These are phyloP conservation scores for Penicillium coffeae DNA, from an alignment of 495 filamentous ascomycete species.

Conservation along the genomic window DNA sequence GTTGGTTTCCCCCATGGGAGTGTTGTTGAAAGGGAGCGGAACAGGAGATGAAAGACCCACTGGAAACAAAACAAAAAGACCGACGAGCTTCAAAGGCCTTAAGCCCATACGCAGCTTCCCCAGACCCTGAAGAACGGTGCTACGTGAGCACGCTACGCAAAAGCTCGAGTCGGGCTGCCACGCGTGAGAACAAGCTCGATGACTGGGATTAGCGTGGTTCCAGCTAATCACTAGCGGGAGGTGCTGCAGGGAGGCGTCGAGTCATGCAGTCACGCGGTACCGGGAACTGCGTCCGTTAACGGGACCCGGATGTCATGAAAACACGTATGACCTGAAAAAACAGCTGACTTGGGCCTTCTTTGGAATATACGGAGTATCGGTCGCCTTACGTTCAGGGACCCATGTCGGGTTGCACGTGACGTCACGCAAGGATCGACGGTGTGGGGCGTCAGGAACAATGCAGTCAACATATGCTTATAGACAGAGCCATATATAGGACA, in stretches of 20 bases:
- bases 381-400: background rate
- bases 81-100: background rate
- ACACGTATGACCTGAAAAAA: background rate
- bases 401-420: constrained; percentile 4
- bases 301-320: background rate
- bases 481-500: no score
- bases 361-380: background rate
- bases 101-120: background rate
- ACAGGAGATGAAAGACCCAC: constrained; percentile 11
- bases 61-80: background rate
- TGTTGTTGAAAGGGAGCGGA: background rate
- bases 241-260: background rate
- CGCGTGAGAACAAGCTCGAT: background rate
- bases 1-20: constrained; percentile 6
- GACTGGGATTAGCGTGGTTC: background rate
- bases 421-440: no score
- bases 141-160: background rate
- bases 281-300: background rate
- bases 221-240: constrained; percentile 2
- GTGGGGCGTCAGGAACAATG: no score
- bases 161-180: background rate
- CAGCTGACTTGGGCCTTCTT: background rate
- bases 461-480: no score
- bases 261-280: constrained; percentile 2
- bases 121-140: background rate